Evolutionary conservation across 257 asterid genomes (phyloP).

Genomic region (Nyctanthes arbortristis): DNA sequence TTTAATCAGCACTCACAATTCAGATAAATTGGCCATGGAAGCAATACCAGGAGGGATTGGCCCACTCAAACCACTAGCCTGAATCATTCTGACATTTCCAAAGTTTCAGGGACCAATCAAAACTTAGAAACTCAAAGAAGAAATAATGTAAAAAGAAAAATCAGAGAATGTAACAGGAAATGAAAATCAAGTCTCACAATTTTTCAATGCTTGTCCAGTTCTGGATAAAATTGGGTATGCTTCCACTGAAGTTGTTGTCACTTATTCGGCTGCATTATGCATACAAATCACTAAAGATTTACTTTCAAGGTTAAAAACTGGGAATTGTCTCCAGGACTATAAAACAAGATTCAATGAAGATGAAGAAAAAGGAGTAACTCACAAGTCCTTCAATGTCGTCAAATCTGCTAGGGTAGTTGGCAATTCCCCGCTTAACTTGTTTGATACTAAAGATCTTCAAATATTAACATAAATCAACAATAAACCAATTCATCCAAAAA

Average conservation of each 20-base stretch:
- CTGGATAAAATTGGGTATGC: conserved; percentile 54
- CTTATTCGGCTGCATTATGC: conserved; percentile 49
- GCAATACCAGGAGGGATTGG: conserved; percentile 67
- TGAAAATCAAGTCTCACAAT: conserved; percentile 41
- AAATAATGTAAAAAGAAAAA: background rate
- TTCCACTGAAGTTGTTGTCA: conserved; percentile 64
- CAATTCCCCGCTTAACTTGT: conserved; percentile 62
- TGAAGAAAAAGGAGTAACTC: conserved; percentile 25
- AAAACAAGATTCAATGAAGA: conserved; percentile 1
- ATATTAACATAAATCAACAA: background rate
- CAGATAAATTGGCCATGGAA: conserved; percentile 52
- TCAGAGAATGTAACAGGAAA: background rate
- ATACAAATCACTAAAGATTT: background rate
- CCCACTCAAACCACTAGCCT: conserved; percentile 70
- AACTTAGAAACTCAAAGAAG: background rate
- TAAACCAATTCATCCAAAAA: background rate
- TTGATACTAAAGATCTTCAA: conserved; percentile 51
- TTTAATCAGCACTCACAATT: conserved; percentile 49
- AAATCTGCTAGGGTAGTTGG: conserved; percentile 51
- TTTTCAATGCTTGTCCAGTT: conserved; percentile 50
- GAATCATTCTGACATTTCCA: conserved; percentile 44
- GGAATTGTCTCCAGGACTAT: background rate
- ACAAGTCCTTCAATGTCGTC: conserved; percentile 61
- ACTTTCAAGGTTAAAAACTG: background rate
- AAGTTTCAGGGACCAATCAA: conserved; percentile 8